Evolutionary conservation across 2,329 filamentous ascomycete species (phyloP).

Genomic region (Hypoxylon sp.): DNA sequence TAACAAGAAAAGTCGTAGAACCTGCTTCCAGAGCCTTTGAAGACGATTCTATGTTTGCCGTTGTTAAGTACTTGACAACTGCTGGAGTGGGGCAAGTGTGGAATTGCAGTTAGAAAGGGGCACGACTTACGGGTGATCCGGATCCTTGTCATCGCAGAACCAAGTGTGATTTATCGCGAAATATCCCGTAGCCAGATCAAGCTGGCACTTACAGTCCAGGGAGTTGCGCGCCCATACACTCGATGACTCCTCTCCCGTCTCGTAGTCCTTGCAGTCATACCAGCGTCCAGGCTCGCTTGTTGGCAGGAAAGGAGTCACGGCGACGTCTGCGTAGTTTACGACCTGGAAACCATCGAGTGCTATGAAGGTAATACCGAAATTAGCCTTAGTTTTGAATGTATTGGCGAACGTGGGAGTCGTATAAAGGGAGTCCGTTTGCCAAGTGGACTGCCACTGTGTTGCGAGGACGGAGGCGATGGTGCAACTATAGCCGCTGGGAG

Average conservation of each 20-base stretch:
- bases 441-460: conserved; percentile 28
- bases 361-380: conserved; percentile 16
- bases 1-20: conserved; percentile 36
- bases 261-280: conserved; percentile 36
- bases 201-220: conserved; percentile 38
- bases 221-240: conserved; percentile 25
- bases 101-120: not conserved
- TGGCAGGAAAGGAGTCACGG: conserved; percentile 26
- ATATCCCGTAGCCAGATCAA: conserved; percentile 40
- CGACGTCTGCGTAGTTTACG: conserved; percentile 11
- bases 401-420: conserved; percentile 6
- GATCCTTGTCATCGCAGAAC: conserved; percentile 39
- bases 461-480: conserved; percentile 40
- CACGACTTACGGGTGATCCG: conserved; percentile 33
- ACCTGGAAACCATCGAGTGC: conserved; percentile 28
- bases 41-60: conserved; percentile 27
- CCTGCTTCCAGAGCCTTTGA: conserved; percentile 26
- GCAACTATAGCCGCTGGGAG: conserved; percentile 37
- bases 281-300: conserved; percentile 33
- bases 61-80: conserved; percentile 2
- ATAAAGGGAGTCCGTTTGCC: conserved; percentile 20
- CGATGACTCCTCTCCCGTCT: conserved; percentile 1
- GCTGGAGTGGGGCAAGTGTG: not conserved
- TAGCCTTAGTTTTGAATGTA: conserved; percentile 5
- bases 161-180: conserved; percentile 40